Evolutionary conservation across 257 asterid species (phyloP), one percentile per base, ranked within the genome.

Genomic region (Solanum chiquidenum): DNA sequence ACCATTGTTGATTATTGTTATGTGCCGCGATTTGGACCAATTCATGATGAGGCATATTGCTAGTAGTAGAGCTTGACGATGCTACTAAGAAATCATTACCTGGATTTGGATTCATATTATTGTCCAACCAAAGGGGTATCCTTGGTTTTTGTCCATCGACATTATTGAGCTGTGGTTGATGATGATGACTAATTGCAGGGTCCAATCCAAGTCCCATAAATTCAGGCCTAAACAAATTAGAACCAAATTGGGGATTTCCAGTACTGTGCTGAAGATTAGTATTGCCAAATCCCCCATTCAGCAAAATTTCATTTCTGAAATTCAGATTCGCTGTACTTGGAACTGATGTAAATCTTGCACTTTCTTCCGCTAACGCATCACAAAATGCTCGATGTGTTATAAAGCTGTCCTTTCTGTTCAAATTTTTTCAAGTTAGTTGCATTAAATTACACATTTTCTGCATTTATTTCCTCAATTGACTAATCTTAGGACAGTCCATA

Each of bases 371-470:
- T 86, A 88, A 83, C 12, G 86, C 90, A 80, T 88, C 88, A 35
- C 90, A 88, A 21, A 88, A 84, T 10, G 90, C 88, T 79, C 88
- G 87, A 64, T 88, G 90, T n/a, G 88, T 86, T 79, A 88, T 86
- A 82, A 76, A 88, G 40, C 87, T 88, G 72, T 88, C 90, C 87
- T 86, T 88, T 73, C 90, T 88, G 84, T 82, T 49, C 71, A 64
- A 33, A 25, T 71, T 12, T 55, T 52, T 71, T 62, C 60, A 31
- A 74, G 34, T 69, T 31, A 83, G n/a, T 42, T 42, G 52, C 74
- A 49, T 52, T 68, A 83, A 88, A 35, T 73, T 80, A 46, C 87
- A 84, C 69, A 82, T 44, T 44, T 44, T 44, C 52, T 44, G 52
- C 52, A 44, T 82, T 29, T 82, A 82, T 49, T 49, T 49, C 85